Conservation (phyloP, 2,329 filamentous ascomycete genomes). For the Talaromyces sp. region DNA sequence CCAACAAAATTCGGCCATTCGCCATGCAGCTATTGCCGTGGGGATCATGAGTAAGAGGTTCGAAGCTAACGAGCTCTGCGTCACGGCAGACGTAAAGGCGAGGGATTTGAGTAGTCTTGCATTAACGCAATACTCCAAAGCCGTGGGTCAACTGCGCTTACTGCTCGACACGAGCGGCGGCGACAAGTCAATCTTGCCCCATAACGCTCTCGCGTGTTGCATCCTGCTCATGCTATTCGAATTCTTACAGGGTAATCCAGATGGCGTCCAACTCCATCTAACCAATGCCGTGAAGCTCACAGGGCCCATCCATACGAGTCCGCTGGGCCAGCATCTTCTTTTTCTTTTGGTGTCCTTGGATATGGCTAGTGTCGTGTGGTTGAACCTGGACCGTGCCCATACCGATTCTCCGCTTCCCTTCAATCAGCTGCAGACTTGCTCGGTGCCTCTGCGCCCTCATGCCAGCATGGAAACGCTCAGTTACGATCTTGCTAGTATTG, state of each 20-base stretch:
- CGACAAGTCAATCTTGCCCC: not conserved
- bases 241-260: constrained; percentile 7
- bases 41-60: not conserved
- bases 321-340: not conserved
- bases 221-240: constrained; percentile 4
- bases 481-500: not conserved
- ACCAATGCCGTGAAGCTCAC: not conserved
- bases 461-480: not conserved
- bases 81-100: not conserved
- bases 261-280: not conserved
- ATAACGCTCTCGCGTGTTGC: not conserved
- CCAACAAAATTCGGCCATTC: not conserved
- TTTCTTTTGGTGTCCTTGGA: not conserved
- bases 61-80: not conserved
- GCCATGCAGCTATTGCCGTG: not conserved
- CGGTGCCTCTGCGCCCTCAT: not conserved
- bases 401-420: not conserved
- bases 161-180: not conserved
- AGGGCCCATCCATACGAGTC: not conserved
- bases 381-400: not conserved
- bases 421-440: not conserved
- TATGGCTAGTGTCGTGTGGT: not conserved
- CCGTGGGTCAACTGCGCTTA: not conserved
- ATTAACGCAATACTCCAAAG: not conserved
- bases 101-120: not conserved